These are phyloP conservation scores for Fusarium goolgardi DNA, from an alignment of 2,329 filamentous ascomycete genomes.

Conservation along the genomic window DNA sequence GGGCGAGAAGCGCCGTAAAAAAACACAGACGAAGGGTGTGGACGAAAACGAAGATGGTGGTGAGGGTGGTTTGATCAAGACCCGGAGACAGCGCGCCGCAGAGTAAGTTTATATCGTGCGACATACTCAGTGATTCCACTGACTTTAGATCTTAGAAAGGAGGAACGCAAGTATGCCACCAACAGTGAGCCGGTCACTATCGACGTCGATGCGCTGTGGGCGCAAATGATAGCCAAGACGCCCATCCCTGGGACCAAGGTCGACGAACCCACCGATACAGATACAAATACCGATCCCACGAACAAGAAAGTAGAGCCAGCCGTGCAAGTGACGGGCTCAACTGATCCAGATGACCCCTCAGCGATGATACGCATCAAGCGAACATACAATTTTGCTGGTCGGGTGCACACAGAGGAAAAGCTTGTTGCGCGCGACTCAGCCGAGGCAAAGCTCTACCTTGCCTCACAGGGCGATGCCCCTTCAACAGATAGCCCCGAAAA, in stretches of 20 bases:
- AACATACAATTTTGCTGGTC: constrained; percentile 80
- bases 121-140: constrained; percentile 6
- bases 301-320: constrained; percentile 20
- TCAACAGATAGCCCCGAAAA: constrained; percentile 52
- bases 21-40: constrained; percentile 55
- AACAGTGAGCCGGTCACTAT: constrained; percentile 72
- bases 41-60: constrained; percentile 63
- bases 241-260: constrained; percentile 19
- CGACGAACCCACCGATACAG: constrained; percentile 14
- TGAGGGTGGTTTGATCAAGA: constrained; percentile 76
- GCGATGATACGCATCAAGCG: constrained; percentile 73
- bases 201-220: constrained; percentile 78
- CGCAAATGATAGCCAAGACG: constrained; percentile 67
- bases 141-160: constrained; percentile 57
- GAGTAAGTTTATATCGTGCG: constrained; percentile 60
- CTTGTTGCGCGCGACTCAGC: constrained; percentile 72
- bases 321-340: constrained; percentile 2
- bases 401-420: constrained; percentile 78
- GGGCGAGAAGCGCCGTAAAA: constrained; percentile 65
- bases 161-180: constrained; percentile 65
- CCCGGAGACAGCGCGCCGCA: constrained; percentile 73
- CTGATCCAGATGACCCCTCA: constrained; percentile 43
- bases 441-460: constrained; percentile 73
- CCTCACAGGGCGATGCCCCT: constrained; percentile 56
- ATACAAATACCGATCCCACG: constrained; percentile 9